These are phyloP conservation scores for Trametes elegans DNA, from an alignment of 768 basidiomycete genomes.

Conservation along the genomic window DNA sequence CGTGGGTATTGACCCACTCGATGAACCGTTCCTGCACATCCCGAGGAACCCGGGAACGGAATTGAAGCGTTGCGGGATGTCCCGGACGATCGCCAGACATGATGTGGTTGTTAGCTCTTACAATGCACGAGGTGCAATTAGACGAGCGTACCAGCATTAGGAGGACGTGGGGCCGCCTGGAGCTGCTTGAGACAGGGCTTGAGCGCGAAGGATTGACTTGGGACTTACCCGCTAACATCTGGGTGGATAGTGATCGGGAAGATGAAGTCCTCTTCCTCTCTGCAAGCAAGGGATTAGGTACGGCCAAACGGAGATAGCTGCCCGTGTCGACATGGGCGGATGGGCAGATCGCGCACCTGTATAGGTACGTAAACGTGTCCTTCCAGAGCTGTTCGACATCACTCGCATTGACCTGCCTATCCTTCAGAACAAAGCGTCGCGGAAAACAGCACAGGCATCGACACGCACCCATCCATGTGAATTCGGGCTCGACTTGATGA, in stretches of 20 bases:
- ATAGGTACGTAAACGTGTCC: constrained; percentile 68
- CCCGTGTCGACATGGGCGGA: neutral
- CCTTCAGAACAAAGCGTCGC: no score
- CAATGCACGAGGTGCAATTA: neutral
- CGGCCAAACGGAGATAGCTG: neutral
- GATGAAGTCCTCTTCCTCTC: constrained; percentile 47
- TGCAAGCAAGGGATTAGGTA: neutral
- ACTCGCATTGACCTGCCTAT: constrained; percentile 53
- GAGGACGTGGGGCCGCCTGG: constrained; percentile 64
- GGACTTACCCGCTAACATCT: constrained; percentile 63
- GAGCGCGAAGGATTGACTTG: neutral
- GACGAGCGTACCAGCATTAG: constrained; percentile 58
- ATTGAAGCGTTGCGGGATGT: neutral
- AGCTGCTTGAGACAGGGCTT: neutral
- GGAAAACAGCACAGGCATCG: no score
- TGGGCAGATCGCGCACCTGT: constrained; percentile 38
- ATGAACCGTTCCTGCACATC: constrained; percentile 60
- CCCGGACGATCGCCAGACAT: neutral
- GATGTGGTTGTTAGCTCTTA: neutral
- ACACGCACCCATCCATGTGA: constrained; percentile 70
- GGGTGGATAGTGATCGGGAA: constrained; percentile 80
- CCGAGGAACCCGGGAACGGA: neutral
- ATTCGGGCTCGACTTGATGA: constrained; percentile 64
- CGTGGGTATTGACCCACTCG: constrained; percentile 70
- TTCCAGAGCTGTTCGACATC: constrained; percentile 76